Evolutionary conservation across 768 basidiomycete genomes (phyloP), one percentile per base, ranked within the genome.

Genomic region (Pisolithus microcarpus): DNA sequence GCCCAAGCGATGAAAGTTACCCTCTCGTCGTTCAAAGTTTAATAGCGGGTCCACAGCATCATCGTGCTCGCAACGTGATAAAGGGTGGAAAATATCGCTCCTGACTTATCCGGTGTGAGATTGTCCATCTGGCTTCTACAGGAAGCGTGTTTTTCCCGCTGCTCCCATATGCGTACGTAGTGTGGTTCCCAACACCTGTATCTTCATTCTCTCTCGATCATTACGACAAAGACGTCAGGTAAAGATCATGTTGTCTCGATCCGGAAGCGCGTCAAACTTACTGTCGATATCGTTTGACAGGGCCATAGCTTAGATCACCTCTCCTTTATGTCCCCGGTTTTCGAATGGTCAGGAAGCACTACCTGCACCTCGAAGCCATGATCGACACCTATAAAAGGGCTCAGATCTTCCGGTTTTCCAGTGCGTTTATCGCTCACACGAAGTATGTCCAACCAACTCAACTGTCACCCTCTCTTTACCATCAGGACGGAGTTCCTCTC

Each of bases 401-500:
- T 34, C 40, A 51, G 45, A 36, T 21, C 23, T 31, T 46, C 31
- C 30, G 8, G 30, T 26, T 43, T 43, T 23, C 34, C 10, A 31
- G 19, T 11, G 15, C 31, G 18, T 37, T 16, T 18, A 15, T 24
- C 19, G 15, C 16, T 26, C 40, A 13, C 15, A 7, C 26, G 7
- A 7, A 43, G 23, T 43, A 63, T 63, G 56, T 26, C 51, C 18
- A 34, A 42, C 4, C 19, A 31, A 15, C 55, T 60, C 23, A n/a
- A 37, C 23, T 49, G 19, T 11, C 72, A 79, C 52, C 75, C 78
- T 28, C 70, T 80, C 48, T 79, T 79, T 66, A 67, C 66, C 48
- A 58, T 58, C 49, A 70, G 61, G 53, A 65, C 70, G 7, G 77
- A 79, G 55, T 70, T 71, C 38, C 69, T 79, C 49, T 65, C 73